Evolutionary conservation across 2,329 filamentous ascomycete species (phyloP).

Genomic region (Xylaria sp.): DNA sequence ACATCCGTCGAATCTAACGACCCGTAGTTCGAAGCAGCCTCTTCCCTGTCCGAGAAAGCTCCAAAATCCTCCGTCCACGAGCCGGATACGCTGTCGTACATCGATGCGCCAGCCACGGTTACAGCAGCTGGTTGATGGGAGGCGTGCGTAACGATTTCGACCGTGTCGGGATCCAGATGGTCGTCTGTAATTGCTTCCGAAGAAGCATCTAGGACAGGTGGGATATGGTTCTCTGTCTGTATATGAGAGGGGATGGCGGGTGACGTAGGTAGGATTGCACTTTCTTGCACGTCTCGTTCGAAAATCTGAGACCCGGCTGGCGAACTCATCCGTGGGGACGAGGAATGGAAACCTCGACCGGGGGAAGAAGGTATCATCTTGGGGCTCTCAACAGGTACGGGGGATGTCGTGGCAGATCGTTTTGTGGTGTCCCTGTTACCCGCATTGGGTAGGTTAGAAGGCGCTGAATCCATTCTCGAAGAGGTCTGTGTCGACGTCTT

Average conservation of each 20-base stretch:
- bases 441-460: constrained; percentile 41
- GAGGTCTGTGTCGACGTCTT: constrained; percentile 44
- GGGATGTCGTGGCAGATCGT: constrained; percentile 49
- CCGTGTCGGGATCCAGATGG: constrained; percentile 81
- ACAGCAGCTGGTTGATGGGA: constrained; percentile 80
- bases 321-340: constrained; percentile 77
- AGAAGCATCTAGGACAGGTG: constrained; percentile 86
- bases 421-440: constrained; percentile 44
- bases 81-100: constrained; percentile 50
- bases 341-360: constrained; percentile 65
- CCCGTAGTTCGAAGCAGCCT: constrained; percentile 76
- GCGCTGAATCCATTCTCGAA: constrained; percentile 39
- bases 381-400: constrained; percentile 50
- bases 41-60: constrained; percentile 60
- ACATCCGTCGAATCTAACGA: constrained; percentile 79
- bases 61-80: constrained; percentile 65
- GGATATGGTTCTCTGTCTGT: constrained; percentile 91
- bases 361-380: constrained; percentile 66
- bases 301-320: constrained; percentile 85
- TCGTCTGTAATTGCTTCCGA: constrained; percentile 90
- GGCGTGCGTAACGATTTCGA: constrained; percentile 89
- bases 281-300: constrained; percentile 92
- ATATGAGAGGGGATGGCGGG: constrained; percentile 93
- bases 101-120: constrained; percentile 61
- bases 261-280: constrained; percentile 70